Evolutionary conservation across 1,139 yeast genomes (phyloP).

Genomic region (Sugiyamaella paludigena): DNA sequence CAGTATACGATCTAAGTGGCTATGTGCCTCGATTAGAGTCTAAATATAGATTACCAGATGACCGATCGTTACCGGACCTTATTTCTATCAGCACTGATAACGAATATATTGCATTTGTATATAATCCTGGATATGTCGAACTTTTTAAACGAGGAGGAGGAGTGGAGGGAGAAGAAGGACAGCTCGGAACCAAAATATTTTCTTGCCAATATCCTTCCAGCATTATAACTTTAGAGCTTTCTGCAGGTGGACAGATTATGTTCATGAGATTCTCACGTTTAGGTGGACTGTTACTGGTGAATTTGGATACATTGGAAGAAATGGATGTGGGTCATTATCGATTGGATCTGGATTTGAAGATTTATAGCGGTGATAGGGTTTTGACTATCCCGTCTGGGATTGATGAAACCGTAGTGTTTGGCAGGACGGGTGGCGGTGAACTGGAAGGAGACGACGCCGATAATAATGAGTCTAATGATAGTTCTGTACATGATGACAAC

Average conservation of each 20-base stretch:
- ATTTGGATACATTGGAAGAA: slow-evolving; percentile 29
- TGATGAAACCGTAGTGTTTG: slow-evolving; percentile 32
- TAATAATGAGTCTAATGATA: neutral
- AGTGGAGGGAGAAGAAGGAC: neutral
- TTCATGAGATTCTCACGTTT: slow-evolving; percentile 32
- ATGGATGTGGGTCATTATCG: slow-evolving; percentile 36
- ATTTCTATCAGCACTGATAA: slow-evolving; percentile 11
- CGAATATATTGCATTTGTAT: slow-evolving; percentile 7
- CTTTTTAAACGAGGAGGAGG: slow-evolving; percentile 5
- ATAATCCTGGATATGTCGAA: slow-evolving; percentile 6
- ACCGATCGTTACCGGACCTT: slow-evolving; percentile 2
- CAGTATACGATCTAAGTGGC: slow-evolving; percentile 7
- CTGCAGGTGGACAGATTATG: slow-evolving; percentile 31
- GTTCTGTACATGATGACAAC: neutral
- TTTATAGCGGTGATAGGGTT: slow-evolving; percentile 28
- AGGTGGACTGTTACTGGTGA: slow-evolving; percentile 34
- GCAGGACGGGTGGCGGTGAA: slow-evolving; percentile 17
- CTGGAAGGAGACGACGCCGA: neutral
- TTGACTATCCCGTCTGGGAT: slow-evolving; percentile 28
- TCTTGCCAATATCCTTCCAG: slow-evolving; percentile 33
- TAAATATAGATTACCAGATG: slow-evolving; percentile 3
- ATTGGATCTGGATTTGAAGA: slow-evolving; percentile 29
- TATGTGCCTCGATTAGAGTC: slow-evolving; percentile 7
- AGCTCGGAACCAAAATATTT: slow-evolving; percentile 18
- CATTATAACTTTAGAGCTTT: slow-evolving; percentile 31